Percentiles rank a stretch among this genome's conserved stretches.
phyloP scores from a whole-genome alignment of 1,284 basidiomycete species.

The Cutaneotrichosporon cutaneum region DNA sequence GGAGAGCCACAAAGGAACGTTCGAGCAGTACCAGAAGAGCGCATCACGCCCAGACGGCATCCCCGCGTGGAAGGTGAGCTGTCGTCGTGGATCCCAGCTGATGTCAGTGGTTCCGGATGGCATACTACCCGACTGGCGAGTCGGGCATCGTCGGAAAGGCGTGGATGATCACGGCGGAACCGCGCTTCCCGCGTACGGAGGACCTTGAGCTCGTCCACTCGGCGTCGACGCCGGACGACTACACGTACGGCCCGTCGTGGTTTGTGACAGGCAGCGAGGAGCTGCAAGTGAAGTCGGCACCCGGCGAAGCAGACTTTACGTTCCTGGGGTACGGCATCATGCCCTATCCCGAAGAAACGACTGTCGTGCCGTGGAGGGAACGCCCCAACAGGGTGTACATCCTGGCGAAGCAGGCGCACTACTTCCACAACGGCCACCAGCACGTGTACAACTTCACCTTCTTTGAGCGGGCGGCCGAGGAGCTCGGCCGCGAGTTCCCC shows the following conservation, averaged over 20 bases:
- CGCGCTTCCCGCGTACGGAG: not conserved
- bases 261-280: slow-evolving; percentile 9
- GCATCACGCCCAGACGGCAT: slow-evolving; percentile 22
- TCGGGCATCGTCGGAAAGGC: slow-evolving; percentile 24
- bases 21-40: slow-evolving; percentile 20
- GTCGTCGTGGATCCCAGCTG: not conserved
- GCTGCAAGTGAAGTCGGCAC: slow-evolving; percentile 6
- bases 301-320: not conserved
- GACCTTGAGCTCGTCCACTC: not conserved
- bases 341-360: not conserved
- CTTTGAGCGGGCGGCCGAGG: slow-evolving; percentile 20
- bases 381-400: slow-evolving; percentile 29
- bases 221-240: not conserved
- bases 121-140: slow-evolving; percentile 27
- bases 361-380: slow-evolving; percentile 8
- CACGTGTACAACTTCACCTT: slow-evolving; percentile 10
- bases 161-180: slow-evolving; percentile 24
- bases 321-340: slow-evolving; percentile 21
- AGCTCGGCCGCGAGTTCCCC: slow-evolving; percentile 27
- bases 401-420: slow-evolving; percentile 29
- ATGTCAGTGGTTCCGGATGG: slow-evolving; percentile 25
- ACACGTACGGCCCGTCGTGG: slow-evolving; percentile 11
- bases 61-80: slow-evolving; percentile 35
- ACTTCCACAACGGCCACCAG: slow-evolving; percentile 24
- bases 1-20: slow-evolving; percentile 10